A percentile compares a stretch with the other conserved stretches of the same genome.
These are phyloP conservation scores for Sisymbrium irio DNA, from an alignment of 345 rosid species.

Conservation along the genomic window DNA sequence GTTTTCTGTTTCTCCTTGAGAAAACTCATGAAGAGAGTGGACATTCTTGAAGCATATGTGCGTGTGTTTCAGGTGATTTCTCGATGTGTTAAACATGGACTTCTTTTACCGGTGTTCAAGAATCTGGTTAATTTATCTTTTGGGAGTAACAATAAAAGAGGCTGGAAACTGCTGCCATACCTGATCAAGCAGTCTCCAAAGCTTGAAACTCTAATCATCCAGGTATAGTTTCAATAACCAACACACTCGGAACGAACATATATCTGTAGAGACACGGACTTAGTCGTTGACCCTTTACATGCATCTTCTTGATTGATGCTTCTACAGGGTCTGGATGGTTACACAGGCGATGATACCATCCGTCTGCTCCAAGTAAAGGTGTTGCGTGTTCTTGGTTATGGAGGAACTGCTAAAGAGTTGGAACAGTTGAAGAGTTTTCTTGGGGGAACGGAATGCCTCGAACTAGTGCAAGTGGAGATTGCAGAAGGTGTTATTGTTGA, in stretches of 20 bases:
- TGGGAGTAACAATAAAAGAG: neutral
- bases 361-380: neutral
- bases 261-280: too few species aligned
- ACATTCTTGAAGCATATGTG: neutral
- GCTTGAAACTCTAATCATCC: constrained; percentile 1
- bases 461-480: too few species aligned
- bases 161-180: neutral
- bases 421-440: too few species aligned
- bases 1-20: too few species aligned
- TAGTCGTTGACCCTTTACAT: too few species aligned
- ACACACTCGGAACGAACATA: too few species aligned
- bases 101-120: constrained; percentile 13
- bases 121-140: constrained; percentile 2
- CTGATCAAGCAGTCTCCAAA: constrained; percentile 12
- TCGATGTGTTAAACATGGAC: neutral
- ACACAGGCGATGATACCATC: neutral
- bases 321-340: neutral
- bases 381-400: neutral
- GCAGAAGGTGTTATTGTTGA: too few species aligned
- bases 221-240: neutral
- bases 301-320: neutral
- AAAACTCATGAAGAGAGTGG: neutral
- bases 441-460: too few species aligned
- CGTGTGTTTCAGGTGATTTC: constrained; percentile 16
- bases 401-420: neutral